A percentile compares a stretch with the other conserved stretches of the same genome.
Conservation (phyloP, 345 rosid genomes). For the Aurinia saxatilis region DNA sequence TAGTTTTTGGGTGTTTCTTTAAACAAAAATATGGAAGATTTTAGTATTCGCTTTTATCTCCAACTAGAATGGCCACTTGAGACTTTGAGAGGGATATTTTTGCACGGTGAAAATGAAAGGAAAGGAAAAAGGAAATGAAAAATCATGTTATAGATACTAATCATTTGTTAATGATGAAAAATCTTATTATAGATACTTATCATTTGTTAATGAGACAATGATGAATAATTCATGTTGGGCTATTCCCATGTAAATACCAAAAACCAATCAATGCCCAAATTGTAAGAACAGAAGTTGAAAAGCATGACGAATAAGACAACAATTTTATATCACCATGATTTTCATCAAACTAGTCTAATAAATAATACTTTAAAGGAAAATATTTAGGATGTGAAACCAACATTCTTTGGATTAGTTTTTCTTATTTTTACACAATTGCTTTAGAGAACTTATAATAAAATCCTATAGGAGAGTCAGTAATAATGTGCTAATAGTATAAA, state of each 20-base stretch:
- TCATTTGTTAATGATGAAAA: conserved; percentile 14
- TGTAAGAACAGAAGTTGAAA: background rate
- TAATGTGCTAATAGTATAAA: background rate
- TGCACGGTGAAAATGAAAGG: conserved; percentile 21
- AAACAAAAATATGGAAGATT: conserved; percentile 10
- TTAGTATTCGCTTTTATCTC: conserved; percentile 22
- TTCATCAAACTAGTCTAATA: conserved; percentile 15
- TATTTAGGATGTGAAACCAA: conserved; percentile 8
- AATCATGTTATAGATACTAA: background rate
- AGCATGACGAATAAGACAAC: conserved; percentile 16
- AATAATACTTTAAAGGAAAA: background rate
- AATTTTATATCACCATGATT: background rate
- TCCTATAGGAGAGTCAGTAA: background rate
- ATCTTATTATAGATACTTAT: conserved; percentile 1
- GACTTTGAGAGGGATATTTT: conserved; percentile 14
- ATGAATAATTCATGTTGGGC: conserved; percentile 23
- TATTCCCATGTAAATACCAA: conserved; percentile 21
- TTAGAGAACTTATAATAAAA: background rate
- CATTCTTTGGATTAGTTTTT: conserved; percentile 2
- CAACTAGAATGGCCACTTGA: conserved; percentile 19
- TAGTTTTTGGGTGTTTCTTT: conserved; percentile 23
- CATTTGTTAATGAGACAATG: conserved; percentile 20
- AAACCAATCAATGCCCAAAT: conserved; percentile 12
- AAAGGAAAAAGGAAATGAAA: background rate
- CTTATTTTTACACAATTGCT: background rate